These are phyloP conservation scores for Leishmania aethiopica DNA, from an alignment of 208 protist species.

Conservation along the genomic window DNA sequence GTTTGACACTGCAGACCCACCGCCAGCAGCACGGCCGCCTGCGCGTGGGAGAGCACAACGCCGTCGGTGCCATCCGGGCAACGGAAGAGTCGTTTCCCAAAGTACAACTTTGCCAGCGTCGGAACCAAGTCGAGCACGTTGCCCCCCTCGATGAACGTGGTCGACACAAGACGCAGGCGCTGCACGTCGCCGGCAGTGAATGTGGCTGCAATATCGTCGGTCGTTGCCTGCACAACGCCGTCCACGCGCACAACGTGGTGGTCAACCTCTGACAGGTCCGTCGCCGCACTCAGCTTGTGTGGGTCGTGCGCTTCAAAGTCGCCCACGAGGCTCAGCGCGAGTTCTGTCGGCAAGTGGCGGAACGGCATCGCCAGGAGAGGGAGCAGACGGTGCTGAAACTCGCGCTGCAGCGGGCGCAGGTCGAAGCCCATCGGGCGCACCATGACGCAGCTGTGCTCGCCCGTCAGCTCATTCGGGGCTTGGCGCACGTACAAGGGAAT, in stretches of 20 bases:
- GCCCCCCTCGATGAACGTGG: constrained; percentile 94
- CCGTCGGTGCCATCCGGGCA: constrained; percentile 74
- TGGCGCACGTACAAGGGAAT: constrained; percentile 93
- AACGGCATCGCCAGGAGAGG: constrained; percentile 94
- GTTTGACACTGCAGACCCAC: constrained; percentile 94
- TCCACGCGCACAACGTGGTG: constrained; percentile 51
- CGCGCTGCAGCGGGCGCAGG: constrained; percentile 56
- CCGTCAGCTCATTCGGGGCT: constrained; percentile 97
- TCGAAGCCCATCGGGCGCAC: constrained; percentile 86
- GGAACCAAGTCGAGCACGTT: constrained; percentile 97
- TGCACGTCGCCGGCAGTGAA: constrained; percentile 94
- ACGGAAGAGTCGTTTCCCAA: constrained; percentile 65
- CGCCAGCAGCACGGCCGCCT: constrained; percentile 94
- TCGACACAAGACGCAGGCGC: constrained; percentile 93
- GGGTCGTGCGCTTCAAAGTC: constrained; percentile 60
- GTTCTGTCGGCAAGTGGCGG: constrained; percentile 74
- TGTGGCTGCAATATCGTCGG: constrained; percentile 47
- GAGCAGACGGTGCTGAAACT: constrained; percentile 95
- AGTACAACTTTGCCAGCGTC: constrained; percentile 91
- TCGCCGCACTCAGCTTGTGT: constrained; percentile 39
- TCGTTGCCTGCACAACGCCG: constrained; percentile 54
- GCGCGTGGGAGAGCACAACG: constrained; percentile 86
- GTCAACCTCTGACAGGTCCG: constrained; percentile 42
- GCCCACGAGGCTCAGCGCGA: constrained; percentile 87
- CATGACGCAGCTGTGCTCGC: constrained; percentile 99